Evolutionary conservation across 495 filamentous ascomycete genomes (phyloP), one percentile per base, ranked within the genome.

Genomic region (Bryoglossum gracile): DNA sequence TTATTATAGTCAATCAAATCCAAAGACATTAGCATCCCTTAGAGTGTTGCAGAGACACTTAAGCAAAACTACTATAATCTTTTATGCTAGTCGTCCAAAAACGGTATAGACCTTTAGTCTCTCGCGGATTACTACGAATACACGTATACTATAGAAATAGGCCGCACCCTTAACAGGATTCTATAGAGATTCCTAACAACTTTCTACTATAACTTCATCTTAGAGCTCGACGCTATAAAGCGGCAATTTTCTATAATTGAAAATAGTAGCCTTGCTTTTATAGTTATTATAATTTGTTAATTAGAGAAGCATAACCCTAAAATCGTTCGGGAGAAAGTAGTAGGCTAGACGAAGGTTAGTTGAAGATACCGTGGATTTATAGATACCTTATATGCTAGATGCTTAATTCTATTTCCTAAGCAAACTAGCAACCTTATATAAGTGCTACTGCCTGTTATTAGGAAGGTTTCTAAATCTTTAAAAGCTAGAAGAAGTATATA

Each of bases 281-380:
- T 40, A 8, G 33, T 48, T 40, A 24, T 24, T 34, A 34, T 4
- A 18, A 40, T 48, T 40, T 48, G 45, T 48, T 14, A 21, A 40
- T 3, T 24, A 40, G 45, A 34, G 35, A 48, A 24, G 45, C 17
- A 38, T 48, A 34, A 48, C 45, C 45, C 33, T 40, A 34, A 38
- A 21, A 40, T 22, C 45, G 33, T 48, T 48, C 33, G 30, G 45
- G 33, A 41, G 45, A 40, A 25, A 48, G 45, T 48, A n/a, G 40
- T 23, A 24, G 21, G 45, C 2, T 48, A 34, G 45, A 34, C 22
- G 34, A 48, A 40, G 33, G 45, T 48, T 17, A 26, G 43, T 17
- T 23, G 43, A 48, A 48, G 28, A 48, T 48, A 48, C 45, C 25
- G n/a, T 46, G 43, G 43, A 46, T 48, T 48, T 48, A 48, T 48